A percentile compares a stretch with the other conserved stretches of the same genome.
These are phyloP conservation scores for Saksenaea oblongispora DNA, from an alignment of 371 early-diverging fungal species.

Conservation along the genomic window DNA sequence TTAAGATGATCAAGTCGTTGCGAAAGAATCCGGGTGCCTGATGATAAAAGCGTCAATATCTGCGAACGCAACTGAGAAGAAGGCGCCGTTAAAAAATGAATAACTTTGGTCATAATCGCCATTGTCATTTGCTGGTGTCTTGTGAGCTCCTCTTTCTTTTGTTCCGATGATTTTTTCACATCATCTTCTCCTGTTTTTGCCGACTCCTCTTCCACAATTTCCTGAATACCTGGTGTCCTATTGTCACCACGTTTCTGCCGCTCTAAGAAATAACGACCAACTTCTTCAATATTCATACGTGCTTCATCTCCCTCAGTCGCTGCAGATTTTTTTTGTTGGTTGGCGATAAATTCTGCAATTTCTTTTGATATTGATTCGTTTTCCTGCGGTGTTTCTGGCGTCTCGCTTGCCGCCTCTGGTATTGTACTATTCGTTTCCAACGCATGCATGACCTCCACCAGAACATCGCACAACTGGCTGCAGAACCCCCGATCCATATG, in stretches of 20 bases:
- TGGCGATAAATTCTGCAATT: constrained; percentile 26
- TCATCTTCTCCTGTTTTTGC: constrained; percentile 11
- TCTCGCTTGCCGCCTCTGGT: neutral
- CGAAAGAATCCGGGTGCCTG: constrained; percentile 37
- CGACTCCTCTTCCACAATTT: constrained; percentile 22
- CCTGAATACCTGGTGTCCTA: constrained; percentile 16
- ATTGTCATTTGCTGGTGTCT: constrained; percentile 36
- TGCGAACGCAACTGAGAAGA: constrained; percentile 52
- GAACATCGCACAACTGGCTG: constrained; percentile 37
- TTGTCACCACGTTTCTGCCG: constrained; percentile 31
- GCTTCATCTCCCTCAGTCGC: constrained; percentile 7
- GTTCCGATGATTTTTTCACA: neutral
- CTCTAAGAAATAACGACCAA: constrained; percentile 47
- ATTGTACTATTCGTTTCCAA: constrained; percentile 2
- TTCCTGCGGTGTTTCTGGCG: neutral
- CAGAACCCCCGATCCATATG: constrained; percentile 37
- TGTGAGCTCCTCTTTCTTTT: constrained; percentile 21
- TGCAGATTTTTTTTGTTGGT: neutral
- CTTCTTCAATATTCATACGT: constrained; percentile 38
- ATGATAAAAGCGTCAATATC: constrained; percentile 40
- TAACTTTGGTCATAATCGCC: constrained; percentile 45
- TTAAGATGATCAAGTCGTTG: constrained; percentile 37
- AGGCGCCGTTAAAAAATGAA: constrained; percentile 54
- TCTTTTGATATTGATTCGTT: constrained; percentile 17
- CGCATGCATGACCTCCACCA: constrained; percentile 42